Evolutionary conservation across 2,329 filamentous ascomycete genomes (phyloP), one percentile per base, ranked within the genome.

Genomic region (Diaporthe sp.): DNA sequence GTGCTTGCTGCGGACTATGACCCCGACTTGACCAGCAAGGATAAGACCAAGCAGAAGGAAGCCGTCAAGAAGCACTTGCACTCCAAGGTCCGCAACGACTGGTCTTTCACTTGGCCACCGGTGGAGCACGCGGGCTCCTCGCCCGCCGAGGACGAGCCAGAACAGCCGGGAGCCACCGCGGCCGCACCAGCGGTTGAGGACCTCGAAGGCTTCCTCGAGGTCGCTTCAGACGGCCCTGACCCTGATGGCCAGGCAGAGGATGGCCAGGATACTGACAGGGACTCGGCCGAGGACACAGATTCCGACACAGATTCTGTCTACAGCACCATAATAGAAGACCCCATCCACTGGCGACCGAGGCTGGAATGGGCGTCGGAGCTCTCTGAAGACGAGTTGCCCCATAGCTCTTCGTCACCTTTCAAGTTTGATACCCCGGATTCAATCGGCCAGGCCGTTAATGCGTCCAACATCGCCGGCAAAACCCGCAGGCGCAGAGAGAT

Each of bases 21-120:
- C 76, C 87, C 89, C 28, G 91, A 93, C 79, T 85, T 93, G 8
- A 82, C 91, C 68, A 92, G 89, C 81, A 89, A 86, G 79, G 91
- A 93, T 81, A 92, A 92, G 81, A 77, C 82, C 37, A 91, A 89
- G 83, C 90, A 92, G 78, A 93, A 92, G 80, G 89, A 91, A 55
- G 91, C 91, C 17, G 88, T 93, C 49, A 89, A 86, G 79, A 88
- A 85, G 69, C 89, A 89, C 78, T 83, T 93, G 1, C 82, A 84
- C 3, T 85, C 87, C 31, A 90, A 88, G 78, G 84, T 93, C 55
- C 88, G 87, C 76, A 87, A 86, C 76, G 91, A 92, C 79, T 93
- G 91, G 92, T 83, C 85, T 0, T 93, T 92, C 79, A 78, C 84
- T 46, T 92, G 91, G 91, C 88, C 89, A 1, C 85, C 83, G 31